A percentile compares a stretch with the other conserved stretches of the same genome.
Conservation (phyloP, 345 rosid genomes). For the Gossypium raimondii region DNA sequence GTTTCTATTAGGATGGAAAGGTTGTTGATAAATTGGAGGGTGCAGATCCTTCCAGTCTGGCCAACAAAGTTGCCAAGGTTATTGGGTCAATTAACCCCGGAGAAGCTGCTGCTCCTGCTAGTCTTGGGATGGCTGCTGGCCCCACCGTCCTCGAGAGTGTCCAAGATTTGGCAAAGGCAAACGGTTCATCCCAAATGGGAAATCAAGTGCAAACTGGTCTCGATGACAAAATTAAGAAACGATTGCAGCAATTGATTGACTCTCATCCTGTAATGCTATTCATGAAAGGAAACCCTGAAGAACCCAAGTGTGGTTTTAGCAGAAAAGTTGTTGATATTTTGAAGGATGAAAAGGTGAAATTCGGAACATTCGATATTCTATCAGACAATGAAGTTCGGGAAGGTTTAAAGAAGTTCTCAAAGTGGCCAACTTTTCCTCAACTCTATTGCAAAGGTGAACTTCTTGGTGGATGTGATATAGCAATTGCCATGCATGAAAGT, state of each 20-base stretch:
- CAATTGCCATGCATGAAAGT: constrained; percentile 78
- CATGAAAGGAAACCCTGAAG: constrained; percentile 89
- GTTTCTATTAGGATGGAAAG: constrained; percentile 65
- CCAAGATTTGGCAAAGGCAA: constrained; percentile 61
- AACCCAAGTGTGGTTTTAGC: constrained; percentile 91
- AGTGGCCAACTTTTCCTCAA: constrained; percentile 99
- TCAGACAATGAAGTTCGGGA: constrained; percentile 75
- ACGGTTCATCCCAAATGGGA: constrained; percentile 33
- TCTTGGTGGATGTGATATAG: constrained; percentile 92
- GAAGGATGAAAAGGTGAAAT: constrained; percentile 71
- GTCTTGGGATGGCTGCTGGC: constrained; percentile 97
- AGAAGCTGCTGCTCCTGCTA: constrained; percentile 95
- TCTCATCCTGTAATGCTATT: constrained; percentile 85
- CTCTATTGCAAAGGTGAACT: constrained; percentile 92
- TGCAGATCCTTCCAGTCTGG: constrained; percentile 91
- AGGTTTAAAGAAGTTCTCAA: constrained; percentile 88
- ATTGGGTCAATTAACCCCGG: constrained; percentile 56
- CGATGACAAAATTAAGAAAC: constrained; percentile 36
- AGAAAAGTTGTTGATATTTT: constrained; percentile 62
- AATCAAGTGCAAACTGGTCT: constrained; percentile 38
- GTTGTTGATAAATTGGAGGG: constrained; percentile 80
- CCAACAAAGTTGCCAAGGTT: constrained; percentile 83
- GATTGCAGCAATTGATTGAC: constrained; percentile 56
- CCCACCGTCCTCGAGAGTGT: constrained; percentile 68
- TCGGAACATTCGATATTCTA: constrained; percentile 79